Evolutionary conservation across 192 early-diverging fungal species (phyloP).

Genomic region (Diversispora eburnea): DNA sequence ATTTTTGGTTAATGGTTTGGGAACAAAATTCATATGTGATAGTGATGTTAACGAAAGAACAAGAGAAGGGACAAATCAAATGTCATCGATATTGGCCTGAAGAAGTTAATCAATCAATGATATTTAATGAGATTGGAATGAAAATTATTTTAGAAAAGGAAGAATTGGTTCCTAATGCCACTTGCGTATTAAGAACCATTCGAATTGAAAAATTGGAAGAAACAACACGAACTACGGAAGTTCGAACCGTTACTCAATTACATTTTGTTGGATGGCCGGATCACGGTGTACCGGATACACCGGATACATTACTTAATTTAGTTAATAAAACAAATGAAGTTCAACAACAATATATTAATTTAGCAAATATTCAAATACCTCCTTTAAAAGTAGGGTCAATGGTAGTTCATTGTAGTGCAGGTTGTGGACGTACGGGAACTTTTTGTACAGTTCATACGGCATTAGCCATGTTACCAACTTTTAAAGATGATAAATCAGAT

Average conservation of each 20-base stretch:
- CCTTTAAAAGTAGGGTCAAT: constrained; percentile 44
- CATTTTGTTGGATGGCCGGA: constrained; percentile 83
- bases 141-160: constrained; percentile 44
- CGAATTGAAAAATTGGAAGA: constrained; percentile 24
- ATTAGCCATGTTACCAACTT: constrained; percentile 14
- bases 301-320: constrained; percentile 29
- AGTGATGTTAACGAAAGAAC: constrained; percentile 81
- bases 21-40: constrained; percentile 70
- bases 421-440: constrained; percentile 79
- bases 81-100: constrained; percentile 85
- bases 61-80: constrained; percentile 70
- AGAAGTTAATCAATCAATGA: constrained; percentile 29
- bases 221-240: neutral
- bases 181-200: constrained; percentile 43
- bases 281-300: constrained; percentile 61
- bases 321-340: constrained; percentile 19
- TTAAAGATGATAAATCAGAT: constrained; percentile 39
- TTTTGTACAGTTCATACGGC: constrained; percentile 66
- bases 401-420: constrained; percentile 81
- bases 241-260: constrained; percentile 57
- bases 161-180: constrained; percentile 38
- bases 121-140: constrained; percentile 42
- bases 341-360: constrained; percentile 4
- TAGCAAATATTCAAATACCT: neutral
- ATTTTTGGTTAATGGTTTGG: constrained; percentile 92